Percentiles rank a stretch among this genome's conserved stretches.
These are phyloP conservation scores for Yamagishiella unicocca DNA, from an alignment of 139 green algal species.

Conservation along the genomic window DNA sequence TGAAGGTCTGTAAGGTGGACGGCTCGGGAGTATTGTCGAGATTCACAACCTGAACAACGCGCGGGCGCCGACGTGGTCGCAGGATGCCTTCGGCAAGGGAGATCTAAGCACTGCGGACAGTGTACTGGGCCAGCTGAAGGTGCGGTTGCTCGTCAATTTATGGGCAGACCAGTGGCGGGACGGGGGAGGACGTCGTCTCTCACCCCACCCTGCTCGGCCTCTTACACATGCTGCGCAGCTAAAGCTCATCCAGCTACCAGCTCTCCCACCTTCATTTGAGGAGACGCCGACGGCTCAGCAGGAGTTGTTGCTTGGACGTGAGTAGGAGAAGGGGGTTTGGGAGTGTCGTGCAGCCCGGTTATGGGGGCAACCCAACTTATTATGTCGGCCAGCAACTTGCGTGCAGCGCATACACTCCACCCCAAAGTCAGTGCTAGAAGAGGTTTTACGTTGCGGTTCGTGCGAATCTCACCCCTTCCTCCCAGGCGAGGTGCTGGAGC, in stretches of 20 bases:
- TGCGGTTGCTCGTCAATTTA: conserved; percentile 19
- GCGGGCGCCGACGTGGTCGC: neutral
- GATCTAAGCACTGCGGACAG: conserved; percentile 59
- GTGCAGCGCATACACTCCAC: too few relatives aligned
- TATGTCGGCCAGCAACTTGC: too few relatives aligned
- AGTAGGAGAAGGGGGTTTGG: conserved; percentile 34
- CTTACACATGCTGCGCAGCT: conserved; percentile 67
- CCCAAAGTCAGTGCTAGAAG: too few relatives aligned
- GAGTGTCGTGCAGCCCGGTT: too few relatives aligned
- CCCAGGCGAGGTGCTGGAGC: conserved; percentile 90
- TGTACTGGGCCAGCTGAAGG: conserved; percentile 72
- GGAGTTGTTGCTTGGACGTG: conserved; percentile 84
- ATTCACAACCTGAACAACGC: neutral
- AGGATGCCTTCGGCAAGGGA: conserved; percentile 67
- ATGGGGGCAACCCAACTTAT: too few relatives aligned
- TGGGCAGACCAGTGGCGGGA: neutral
- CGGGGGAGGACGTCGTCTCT: neutral
- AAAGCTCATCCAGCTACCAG: conserved; percentile 82
- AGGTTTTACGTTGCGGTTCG: too few relatives aligned
- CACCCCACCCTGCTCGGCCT: neutral
- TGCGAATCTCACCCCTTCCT: too few relatives aligned
- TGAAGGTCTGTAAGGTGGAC: conserved; percentile 59
- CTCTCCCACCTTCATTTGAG: conserved; percentile 79
- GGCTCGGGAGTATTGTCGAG: neutral
- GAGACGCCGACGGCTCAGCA: conserved; percentile 73